Percentiles rank a stretch among this genome's conserved stretches.
phyloP scores from a whole-genome alignment of 768 basidiomycete genomes.

The Gyrodon lividus region DNA sequence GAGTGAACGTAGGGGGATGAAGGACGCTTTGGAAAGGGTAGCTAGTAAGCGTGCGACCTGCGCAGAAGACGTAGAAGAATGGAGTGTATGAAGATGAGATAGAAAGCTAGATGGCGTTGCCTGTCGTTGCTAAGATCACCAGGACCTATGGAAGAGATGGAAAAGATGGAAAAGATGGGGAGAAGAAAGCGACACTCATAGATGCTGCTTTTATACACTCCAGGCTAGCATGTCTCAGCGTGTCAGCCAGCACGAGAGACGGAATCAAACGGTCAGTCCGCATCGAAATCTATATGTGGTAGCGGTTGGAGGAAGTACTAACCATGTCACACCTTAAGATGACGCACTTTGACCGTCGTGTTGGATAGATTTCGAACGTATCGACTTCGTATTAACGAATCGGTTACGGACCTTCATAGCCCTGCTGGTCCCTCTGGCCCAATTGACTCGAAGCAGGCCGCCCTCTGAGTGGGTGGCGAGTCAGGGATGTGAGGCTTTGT shows the following conservation, averaged over 20 bases:
- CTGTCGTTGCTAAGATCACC: slow-evolving; percentile 44
- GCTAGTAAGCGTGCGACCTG: slow-evolving; percentile 21
- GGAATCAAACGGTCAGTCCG: slow-evolving; percentile 12
- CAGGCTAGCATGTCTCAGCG: slow-evolving; percentile 13
- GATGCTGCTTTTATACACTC: slow-evolving; percentile 21
- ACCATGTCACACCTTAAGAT: background rate
- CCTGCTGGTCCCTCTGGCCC: background rate
- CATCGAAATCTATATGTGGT: slow-evolving; percentile 2
- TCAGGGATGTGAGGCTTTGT: too few species aligned
- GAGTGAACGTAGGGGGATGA: slow-evolving; percentile 9
- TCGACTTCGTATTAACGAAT: too few species aligned
- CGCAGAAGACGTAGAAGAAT: slow-evolving; percentile 22
- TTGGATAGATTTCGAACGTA: too few species aligned
- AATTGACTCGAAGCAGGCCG: too few species aligned
- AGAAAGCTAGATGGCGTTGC: slow-evolving; percentile 15
- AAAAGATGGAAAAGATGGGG: slow-evolving; percentile 35
- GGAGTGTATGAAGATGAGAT: slow-evolving; percentile 17
- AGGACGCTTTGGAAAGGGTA: slow-evolving; percentile 9
- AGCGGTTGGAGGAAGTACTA: background rate
- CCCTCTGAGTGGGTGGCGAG: too few species aligned
- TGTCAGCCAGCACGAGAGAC: slow-evolving; percentile 5
- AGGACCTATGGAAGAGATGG: slow-evolving; percentile 46
- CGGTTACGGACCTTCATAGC: background rate
- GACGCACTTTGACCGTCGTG: too few species aligned
- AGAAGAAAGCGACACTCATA: background rate